Conservation (phyloP, 768 basidiomycete species). For the Pisolithus microcarpus region DNA sequence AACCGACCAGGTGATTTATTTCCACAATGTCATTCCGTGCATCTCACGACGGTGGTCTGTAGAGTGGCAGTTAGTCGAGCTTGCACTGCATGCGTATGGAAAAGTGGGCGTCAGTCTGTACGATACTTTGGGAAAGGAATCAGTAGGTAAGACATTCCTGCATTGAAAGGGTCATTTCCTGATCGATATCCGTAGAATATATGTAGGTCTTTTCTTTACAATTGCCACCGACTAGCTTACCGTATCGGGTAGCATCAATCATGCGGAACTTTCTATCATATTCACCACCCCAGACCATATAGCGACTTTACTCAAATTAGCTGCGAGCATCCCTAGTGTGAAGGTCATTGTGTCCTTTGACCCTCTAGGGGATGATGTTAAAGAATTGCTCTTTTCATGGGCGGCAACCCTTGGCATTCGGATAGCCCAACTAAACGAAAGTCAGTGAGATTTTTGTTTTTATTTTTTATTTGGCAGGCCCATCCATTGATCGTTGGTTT, state of each 20-base stretch:
- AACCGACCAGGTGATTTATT: constrained; percentile 67
- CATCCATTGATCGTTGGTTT: background rate
- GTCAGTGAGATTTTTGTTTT: constrained; percentile 36
- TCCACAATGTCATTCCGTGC: background rate
- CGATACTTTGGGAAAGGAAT: constrained; percentile 87
- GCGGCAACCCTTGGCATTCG: constrained; percentile 54
- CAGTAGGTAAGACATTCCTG: constrained; percentile 56
- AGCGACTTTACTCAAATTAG: constrained; percentile 65
- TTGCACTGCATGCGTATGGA: constrained; percentile 72
- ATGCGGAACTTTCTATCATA: constrained; percentile 73
- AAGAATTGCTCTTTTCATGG: constrained; percentile 61
- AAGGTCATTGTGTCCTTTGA: constrained; percentile 78
- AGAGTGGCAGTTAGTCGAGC: constrained; percentile 95
- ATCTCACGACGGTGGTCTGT: constrained; percentile 5
- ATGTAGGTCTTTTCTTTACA: constrained; percentile 42
- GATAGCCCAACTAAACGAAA: constrained; percentile 57
- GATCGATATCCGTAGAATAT: constrained; percentile 45
- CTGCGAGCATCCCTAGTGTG: constrained; percentile 51
- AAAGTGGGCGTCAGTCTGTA: constrained; percentile 87
- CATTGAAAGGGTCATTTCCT: constrained; percentile 1
- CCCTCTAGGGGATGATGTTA: constrained; percentile 42
- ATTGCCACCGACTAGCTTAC: constrained; percentile 3
- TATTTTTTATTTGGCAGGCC: background rate
- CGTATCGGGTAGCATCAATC: constrained; percentile 56
- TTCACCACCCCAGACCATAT: constrained; percentile 74